phyloP scores from a whole-genome alignment of 345 rosid species.

The Nasturtium officinale region DNA sequence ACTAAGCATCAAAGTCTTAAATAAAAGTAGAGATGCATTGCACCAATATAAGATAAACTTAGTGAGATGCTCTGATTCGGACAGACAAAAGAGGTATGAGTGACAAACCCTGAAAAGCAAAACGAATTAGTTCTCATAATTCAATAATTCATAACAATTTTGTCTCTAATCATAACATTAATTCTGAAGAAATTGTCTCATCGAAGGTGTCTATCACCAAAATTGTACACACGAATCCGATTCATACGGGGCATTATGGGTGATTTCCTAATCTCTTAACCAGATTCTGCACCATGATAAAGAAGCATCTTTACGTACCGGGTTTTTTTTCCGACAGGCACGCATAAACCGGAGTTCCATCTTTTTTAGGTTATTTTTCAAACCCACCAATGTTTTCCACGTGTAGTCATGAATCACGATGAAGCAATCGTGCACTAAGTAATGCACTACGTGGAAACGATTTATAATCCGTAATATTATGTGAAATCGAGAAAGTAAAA shows the following conservation, averaged over 20 bases:
- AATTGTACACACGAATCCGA: constrained; percentile 27
- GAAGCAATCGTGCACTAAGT: constrained; percentile 22
- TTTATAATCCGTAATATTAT: not conserved
- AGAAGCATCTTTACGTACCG: constrained; percentile 35
- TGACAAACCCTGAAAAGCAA: constrained; percentile 30
- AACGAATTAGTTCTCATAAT: constrained; percentile 28
- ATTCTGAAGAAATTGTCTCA: constrained; percentile 8
- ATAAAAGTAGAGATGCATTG: constrained; percentile 30
- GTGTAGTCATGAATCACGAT: constrained; percentile 15
- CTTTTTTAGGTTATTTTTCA: not conserved
- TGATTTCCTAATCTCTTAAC: constrained; percentile 33
- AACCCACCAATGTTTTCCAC: constrained; percentile 6
- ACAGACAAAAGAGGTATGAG: constrained; percentile 11
- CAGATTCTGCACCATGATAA: constrained; percentile 1
- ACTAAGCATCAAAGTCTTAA: constrained; percentile 29
- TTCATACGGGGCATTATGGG: constrained; percentile 3
- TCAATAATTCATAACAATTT: not conserved
- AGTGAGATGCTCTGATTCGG: constrained; percentile 30
- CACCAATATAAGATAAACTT: constrained; percentile 3
- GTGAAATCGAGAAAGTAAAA: not conserved
- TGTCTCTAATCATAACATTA: not conserved
- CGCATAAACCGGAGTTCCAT: constrained; percentile 10
- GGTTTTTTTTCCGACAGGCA: constrained; percentile 32
- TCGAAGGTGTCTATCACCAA: constrained; percentile 23
- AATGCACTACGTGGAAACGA: constrained; percentile 8